These are phyloP conservation scores for Tephrocybe sp. DNA, from an alignment of 768 basidiomycete genomes.

Conservation along the genomic window DNA sequence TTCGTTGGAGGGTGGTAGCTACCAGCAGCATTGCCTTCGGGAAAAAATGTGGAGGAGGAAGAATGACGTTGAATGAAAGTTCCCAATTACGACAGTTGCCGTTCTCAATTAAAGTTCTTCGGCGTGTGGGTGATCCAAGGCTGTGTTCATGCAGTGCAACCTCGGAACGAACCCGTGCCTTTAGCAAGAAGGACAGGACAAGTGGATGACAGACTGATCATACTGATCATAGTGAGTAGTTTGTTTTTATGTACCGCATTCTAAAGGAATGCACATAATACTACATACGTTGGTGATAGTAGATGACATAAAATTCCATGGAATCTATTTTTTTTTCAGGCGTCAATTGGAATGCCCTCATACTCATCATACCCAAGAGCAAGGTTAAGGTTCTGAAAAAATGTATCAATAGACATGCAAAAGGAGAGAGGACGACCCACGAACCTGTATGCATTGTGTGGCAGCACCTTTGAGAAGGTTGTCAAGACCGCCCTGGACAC, in stretches of 20 bases:
- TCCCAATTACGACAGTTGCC: not conserved
- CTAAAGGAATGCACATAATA: slow-evolving; percentile 2
- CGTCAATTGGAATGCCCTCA: slow-evolving; percentile 61
- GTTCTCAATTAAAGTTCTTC: not conserved
- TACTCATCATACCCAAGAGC: slow-evolving; percentile 86
- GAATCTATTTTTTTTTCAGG: slow-evolving; percentile 1
- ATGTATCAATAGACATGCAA: not conserved
- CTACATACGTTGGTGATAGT: too few relatives aligned
- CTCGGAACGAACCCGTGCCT: not conserved
- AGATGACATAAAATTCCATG: too few relatives aligned
- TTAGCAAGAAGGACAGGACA: too few relatives aligned
- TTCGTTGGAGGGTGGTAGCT: too few relatives aligned
- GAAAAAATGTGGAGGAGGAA: not conserved
- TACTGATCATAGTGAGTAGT: not conserved
- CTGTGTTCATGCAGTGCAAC: slow-evolving; percentile 15
- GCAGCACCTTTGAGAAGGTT: slow-evolving; percentile 98
- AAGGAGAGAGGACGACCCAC: slow-evolving; percentile 23
- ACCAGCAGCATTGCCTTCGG: not conserved
- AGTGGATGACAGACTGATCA: not conserved
- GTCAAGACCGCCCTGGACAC: slow-evolving; percentile 81
- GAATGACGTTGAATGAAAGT: not conserved
- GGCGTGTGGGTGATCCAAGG: slow-evolving; percentile 13
- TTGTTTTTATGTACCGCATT: not conserved
- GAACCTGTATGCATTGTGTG: slow-evolving; percentile 94
- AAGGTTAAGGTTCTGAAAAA: slow-evolving; percentile 79